Percentiles rank a stretch among this genome's conserved stretches.
Conservation (phyloP, 208 protist genomes). For the Trichomonas tenax region DNA sequence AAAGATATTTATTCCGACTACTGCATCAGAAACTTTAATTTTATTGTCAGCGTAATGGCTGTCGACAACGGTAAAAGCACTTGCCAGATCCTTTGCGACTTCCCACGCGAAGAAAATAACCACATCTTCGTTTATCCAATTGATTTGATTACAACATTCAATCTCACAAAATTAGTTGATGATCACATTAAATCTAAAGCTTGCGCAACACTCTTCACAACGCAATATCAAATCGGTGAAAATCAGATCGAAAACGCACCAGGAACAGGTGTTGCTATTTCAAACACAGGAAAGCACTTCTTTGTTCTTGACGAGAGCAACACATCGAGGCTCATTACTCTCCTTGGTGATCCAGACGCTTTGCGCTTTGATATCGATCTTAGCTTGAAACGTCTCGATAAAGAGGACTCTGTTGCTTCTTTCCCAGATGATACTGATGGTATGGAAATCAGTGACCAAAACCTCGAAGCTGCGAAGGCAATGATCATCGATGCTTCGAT, state of each 20-base stretch:
- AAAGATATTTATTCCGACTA: background rate
- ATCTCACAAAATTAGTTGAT: background rate
- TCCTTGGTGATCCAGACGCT: background rate
- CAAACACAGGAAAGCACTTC: background rate
- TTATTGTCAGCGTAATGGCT: background rate
- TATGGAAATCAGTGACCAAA: background rate
- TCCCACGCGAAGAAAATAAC: background rate
- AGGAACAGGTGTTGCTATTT: background rate
- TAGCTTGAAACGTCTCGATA: background rate
- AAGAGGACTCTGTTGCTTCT: background rate
- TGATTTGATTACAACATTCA: background rate
- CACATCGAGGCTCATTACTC: background rate
- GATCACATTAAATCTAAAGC: background rate
- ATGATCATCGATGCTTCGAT: slow-evolving; percentile 7
- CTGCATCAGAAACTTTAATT: background rate
- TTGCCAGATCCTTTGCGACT: background rate
- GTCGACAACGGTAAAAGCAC: background rate
- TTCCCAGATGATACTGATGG: background rate
- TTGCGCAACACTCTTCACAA: background rate
- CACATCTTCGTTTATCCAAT: background rate
- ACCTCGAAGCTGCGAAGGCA: background rate
- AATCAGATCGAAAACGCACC: background rate
- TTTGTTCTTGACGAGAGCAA: background rate
- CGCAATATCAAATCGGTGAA: background rate
- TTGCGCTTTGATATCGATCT: background rate